phyloP scores from a whole-genome alignment of 2,329 filamentous ascomycete species.

The Aureobasidium melanogenum region DNA sequence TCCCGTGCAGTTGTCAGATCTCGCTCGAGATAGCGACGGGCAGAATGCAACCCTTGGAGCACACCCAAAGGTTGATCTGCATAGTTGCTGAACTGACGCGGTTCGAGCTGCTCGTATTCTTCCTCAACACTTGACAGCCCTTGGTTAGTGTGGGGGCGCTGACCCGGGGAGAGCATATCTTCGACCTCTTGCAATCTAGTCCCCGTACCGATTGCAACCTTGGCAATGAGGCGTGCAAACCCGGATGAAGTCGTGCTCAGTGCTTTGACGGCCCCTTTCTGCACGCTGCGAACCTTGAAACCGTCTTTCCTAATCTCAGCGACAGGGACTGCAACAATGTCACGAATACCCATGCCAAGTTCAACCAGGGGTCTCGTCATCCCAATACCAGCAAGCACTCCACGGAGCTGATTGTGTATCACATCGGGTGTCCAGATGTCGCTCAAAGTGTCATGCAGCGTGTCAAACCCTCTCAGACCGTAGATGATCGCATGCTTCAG shows the following conservation, averaged over 20 bases:
- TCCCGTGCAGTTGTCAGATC: conserved; percentile 82
- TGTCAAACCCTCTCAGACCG: conserved; percentile 82
- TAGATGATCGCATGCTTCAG: conserved; percentile 88
- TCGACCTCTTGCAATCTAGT: conserved; percentile 87
- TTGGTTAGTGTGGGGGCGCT: conserved; percentile 29
- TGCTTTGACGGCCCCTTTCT: conserved; percentile 83
- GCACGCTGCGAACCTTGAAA: conserved; percentile 79
- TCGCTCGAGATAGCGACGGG: conserved; percentile 71
- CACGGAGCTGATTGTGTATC: conserved; percentile 76
- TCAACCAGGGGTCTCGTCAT: conserved; percentile 87
- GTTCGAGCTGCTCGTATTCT: conserved; percentile 57
- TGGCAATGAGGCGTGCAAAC: conserved; percentile 87
- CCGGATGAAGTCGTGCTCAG: conserved; percentile 90
- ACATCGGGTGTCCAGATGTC: conserved; percentile 97
- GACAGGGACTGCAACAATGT: conserved; percentile 83
- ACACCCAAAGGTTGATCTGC: conserved; percentile 90
- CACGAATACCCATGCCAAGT: conserved; percentile 75
- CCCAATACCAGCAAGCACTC: conserved; percentile 79
- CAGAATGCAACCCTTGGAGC: conserved; percentile 73
- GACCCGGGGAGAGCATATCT: conserved; percentile 51
- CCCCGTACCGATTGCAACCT: conserved; percentile 89
- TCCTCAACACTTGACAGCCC: conserved; percentile 43
- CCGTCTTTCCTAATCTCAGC: conserved; percentile 92
- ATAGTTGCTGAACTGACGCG: conserved; percentile 78
- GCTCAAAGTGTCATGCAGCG: conserved; percentile 80